Conservation (phyloP, 805 yeast genomes). For the Spathaspora passalidarum region DNA sequence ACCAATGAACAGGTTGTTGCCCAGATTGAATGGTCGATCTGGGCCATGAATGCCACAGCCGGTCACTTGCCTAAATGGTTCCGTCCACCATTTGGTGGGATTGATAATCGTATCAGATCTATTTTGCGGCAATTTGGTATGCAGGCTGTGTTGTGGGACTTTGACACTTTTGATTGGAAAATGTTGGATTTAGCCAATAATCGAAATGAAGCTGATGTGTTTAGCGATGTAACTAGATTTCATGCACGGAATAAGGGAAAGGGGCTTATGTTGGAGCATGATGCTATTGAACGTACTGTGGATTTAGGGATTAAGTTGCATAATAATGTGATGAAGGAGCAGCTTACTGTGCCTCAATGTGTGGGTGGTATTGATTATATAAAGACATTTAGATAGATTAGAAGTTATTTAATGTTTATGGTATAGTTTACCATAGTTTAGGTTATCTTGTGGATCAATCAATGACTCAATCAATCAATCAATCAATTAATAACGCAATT, state of each 20-base stretch:
- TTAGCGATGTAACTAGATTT: conserved; percentile 57
- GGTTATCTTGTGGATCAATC: no score
- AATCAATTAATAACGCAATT: no score
- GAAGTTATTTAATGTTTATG: neutral
- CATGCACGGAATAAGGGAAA: conserved; percentile 18
- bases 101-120: conserved; percentile 80
- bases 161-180: conserved; percentile 90
- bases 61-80: conserved; percentile 87
- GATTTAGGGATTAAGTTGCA: conserved; percentile 60
- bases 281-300: conserved; percentile 64
- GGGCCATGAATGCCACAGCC: conserved; percentile 97
- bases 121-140: conserved; percentile 83
- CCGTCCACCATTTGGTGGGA: conserved; percentile 95
- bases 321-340: conserved; percentile 54
- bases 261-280: conserved; percentile 88
- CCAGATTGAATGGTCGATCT: conserved; percentile 89
- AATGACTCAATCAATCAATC: no score
- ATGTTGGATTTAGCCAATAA: conserved; percentile 41
- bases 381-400: conserved; percentile 23
- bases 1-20: conserved; percentile 81
- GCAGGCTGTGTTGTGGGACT: conserved; percentile 87
- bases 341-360: conserved; percentile 77
- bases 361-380: conserved; percentile 66
- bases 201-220: conserved; percentile 49
- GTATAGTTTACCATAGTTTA: neutral